Conservation (phyloP, 2,329 filamentous ascomycete genomes). For the Tolypocladium amazonense region DNA sequence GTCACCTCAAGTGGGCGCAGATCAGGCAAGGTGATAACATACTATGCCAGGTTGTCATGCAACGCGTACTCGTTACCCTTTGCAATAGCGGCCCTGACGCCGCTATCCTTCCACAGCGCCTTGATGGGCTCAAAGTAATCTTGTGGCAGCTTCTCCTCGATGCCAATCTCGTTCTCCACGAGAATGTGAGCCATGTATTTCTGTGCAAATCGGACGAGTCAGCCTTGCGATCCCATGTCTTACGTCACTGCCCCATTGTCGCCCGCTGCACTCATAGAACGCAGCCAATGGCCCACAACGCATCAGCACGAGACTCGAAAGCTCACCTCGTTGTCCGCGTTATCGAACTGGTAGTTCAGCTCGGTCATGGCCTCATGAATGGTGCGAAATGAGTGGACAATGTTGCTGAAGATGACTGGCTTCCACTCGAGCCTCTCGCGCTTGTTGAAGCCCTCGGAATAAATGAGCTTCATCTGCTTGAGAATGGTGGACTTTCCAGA, state of each 20-base stretch:
- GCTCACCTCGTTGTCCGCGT: conserved; percentile 67
- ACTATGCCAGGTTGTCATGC: conserved; percentile 94
- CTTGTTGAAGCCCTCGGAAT: conserved; percentile 82
- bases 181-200: conserved; percentile 69
- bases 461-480: conserved; percentile 74
- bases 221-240: conserved; percentile 21
- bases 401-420: conserved; percentile 90
- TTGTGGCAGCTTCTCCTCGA: conserved; percentile 67
- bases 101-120: conserved; percentile 70
- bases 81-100: conserved; percentile 76
- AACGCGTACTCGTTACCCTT: conserved; percentile 95
- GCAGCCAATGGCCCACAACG: not conserved
- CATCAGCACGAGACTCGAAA: not conserved
- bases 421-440: conserved; percentile 89
- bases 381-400: conserved; percentile 84
- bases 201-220: conserved; percentile 34
- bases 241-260: not conserved
- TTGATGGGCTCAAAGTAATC: conserved; percentile 76
- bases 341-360: conserved; percentile 67
- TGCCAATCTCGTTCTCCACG: conserved; percentile 70
- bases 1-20: not conserved
- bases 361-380: conserved; percentile 87
- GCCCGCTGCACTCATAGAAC: not conserved
- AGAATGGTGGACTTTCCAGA: conserved; percentile 9
- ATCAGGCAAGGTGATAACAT: conserved; percentile 24